Conservation (phyloP, 2,329 filamentous ascomycete species). For the Elsinoe australis region DNA sequence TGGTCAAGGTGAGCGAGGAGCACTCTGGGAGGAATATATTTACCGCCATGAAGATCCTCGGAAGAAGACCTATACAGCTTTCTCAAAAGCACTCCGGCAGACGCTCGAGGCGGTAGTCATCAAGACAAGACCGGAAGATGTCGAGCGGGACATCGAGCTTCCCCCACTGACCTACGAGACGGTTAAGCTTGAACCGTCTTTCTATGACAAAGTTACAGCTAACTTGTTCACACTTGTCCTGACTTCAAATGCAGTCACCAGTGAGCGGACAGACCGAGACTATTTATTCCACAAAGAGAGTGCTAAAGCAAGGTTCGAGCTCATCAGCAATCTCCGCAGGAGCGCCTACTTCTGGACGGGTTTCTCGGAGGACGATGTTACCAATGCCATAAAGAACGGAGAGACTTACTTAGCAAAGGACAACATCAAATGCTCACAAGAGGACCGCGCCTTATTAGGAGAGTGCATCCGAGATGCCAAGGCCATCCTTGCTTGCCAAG, state of each 20-base stretch:
- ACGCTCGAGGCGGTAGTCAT: conserved; percentile 75
- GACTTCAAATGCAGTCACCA: conserved; percentile 79
- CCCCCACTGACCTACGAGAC: conserved; percentile 66
- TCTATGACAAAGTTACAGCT: conserved; percentile 72
- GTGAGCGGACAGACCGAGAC: conserved; percentile 72
- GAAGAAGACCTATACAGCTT: conserved; percentile 47
- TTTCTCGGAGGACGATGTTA: conserved; percentile 57
- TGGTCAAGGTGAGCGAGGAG: conserved; percentile 49
- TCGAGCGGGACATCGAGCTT: conserved; percentile 55
- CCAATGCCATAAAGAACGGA: conserved; percentile 57
- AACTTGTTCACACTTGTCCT: conserved; percentile 82
- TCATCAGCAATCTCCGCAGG: conserved; percentile 73
- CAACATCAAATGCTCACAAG: conserved; percentile 49
- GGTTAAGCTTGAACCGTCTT: conserved; percentile 69
- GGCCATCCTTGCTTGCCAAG: conserved; percentile 49
- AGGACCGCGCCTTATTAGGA: conserved; percentile 55
- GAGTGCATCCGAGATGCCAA: conserved; percentile 61
- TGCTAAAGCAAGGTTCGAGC: conserved; percentile 54
- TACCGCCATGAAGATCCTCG: conserved; percentile 43
- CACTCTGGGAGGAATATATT: conserved; percentile 68
- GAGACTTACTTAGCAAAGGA: conserved; percentile 59
- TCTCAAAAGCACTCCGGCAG: conserved; percentile 53
- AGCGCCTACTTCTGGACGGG: conserved; percentile 83
- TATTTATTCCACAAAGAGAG: conserved; percentile 83
- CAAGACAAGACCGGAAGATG: conserved; percentile 66